Evolutionary conservation across 768 basidiomycete genomes (phyloP), one percentile per base, ranked within the genome.

Genomic region (Suillus paluster): DNA sequence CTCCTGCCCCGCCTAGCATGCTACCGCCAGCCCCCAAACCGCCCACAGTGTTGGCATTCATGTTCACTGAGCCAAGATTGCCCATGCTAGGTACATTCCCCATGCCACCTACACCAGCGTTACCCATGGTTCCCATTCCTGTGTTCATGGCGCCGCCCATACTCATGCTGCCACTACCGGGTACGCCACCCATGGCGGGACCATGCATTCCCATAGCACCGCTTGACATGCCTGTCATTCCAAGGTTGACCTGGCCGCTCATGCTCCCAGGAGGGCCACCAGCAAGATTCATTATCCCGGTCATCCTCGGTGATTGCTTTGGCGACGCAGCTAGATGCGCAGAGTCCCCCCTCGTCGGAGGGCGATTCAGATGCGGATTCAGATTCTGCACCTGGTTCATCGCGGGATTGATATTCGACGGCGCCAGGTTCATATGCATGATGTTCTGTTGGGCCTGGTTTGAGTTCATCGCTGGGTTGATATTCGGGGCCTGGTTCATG

Each of bases 311-410:
- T 0, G 73, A 70, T 1, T 74, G 71, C 52, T 72, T 74, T 10
- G 73, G 74, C 17, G 73, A 74, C 12, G 55, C 57, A n/a, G 23
- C 19, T 17, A 64, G 66, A 44, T 62, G 67, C 0, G 73, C 71
- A n/a, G 73, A 75, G n/a, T 67, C 73, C 0, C 71, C 65, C 53
- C 72, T 60, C 10, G 72, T 73, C 1, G 73, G 73, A 11, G 73
- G 72, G 1, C 73, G 73, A 57, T 70, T 69, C 65, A 72, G 63
- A 27, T 55, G 57, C 9, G 52, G 52, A 33, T 46, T 46, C 50
- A 36, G 7, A 58, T 46, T 46, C 19, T 58, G 57, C 12, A 27
- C 42, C 27, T 46, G 42, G 52, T 57, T 46, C 50, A 55, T 55
- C 38, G 36, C 27, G 60, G 64, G 60, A 70, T 67, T 58, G 61